Conservation (phyloP, 2,329 filamentous ascomycete genomes). For the Lecanosticta acicola region DNA sequence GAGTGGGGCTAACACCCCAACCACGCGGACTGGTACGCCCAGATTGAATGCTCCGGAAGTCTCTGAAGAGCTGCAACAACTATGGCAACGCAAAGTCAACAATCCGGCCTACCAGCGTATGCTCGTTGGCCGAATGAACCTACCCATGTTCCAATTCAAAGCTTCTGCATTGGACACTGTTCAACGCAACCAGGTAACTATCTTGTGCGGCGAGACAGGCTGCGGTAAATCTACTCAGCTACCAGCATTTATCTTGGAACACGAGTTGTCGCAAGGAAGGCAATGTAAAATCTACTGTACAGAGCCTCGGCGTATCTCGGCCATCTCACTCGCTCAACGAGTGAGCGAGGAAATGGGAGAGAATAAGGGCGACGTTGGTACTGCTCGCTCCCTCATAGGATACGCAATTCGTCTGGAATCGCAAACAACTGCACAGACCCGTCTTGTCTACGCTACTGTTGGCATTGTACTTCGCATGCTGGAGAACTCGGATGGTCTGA, state of each 20-base stretch:
- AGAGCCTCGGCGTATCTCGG: conserved; percentile 90
- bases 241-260: conserved; percentile 87
- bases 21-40: conserved; percentile 19
- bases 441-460: conserved; percentile 80
- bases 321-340: conserved; percentile 84
- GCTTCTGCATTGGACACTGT: conserved; percentile 72
- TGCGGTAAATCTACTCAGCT: conserved; percentile 97
- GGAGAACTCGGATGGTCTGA: conserved; percentile 77
- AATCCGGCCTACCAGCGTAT: conserved; percentile 65
- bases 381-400: conserved; percentile 75
- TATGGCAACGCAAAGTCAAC: conserved; percentile 50
- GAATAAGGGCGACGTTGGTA: conserved; percentile 73
- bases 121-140: conserved; percentile 68
- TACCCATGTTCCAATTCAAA: conserved; percentile 86
- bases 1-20: conserved; percentile 31
- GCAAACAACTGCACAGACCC: conserved; percentile 73
- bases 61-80: conserved; percentile 41
- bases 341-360: conserved; percentile 95
- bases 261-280: conserved; percentile 73
- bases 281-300: conserved; percentile 92
- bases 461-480: conserved; percentile 98
- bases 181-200: conserved; percentile 75
- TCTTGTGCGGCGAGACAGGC: conserved; percentile 93
- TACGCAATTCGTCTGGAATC: conserved; percentile 93
- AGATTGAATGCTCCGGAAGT: conserved; percentile 9